Conservation (phyloP, 345 rosid genomes). For the Linum trigynum region DNA sequence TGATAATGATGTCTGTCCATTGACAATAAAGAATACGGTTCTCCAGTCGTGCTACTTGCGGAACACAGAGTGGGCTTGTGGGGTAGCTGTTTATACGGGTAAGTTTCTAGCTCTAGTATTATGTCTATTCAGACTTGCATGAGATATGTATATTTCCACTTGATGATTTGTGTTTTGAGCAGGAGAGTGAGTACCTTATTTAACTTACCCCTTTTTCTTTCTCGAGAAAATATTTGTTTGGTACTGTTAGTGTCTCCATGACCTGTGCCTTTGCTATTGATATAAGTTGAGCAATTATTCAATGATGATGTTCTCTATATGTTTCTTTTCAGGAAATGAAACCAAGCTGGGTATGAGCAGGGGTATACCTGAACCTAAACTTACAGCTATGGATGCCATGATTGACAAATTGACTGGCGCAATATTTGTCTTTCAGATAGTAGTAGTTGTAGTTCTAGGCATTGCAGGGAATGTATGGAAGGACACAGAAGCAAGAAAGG, state of each 20-base stretch:
- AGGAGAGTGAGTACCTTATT: neutral
- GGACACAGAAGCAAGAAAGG: slow-evolving; percentile 97
- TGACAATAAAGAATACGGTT: slow-evolving; percentile 84
- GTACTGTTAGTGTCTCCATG: slow-evolving; percentile 8
- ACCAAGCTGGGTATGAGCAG: slow-evolving; percentile 98
- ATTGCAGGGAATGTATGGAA: slow-evolving; percentile 97
- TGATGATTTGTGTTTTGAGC: no score
- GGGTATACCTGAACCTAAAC: slow-evolving; percentile 97
- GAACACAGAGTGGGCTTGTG: slow-evolving; percentile 99
- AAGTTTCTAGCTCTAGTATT: slow-evolving; percentile 17
- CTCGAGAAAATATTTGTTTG: neutral
- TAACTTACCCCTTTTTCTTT: neutral
- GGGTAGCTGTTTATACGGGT: slow-evolving; percentile 95
- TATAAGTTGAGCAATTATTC: neutral
- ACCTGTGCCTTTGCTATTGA: slow-evolving; percentile 1
- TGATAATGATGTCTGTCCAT: slow-evolving; percentile 87
- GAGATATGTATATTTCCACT: neutral
- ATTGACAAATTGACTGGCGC: slow-evolving; percentile 98
- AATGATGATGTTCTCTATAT: neutral
- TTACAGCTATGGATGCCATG: slow-evolving; percentile 99
- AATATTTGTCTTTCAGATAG: slow-evolving; percentile 93
- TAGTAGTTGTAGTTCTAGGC: slow-evolving; percentile 88
- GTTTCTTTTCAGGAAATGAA: slow-evolving; percentile 58
- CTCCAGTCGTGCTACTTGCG: slow-evolving; percentile 96
- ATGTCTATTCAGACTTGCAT: neutral